These are phyloP conservation scores for Podospora anserina DNA, from an alignment of 495 filamentous ascomycete species.

Conservation along the genomic window DNA sequence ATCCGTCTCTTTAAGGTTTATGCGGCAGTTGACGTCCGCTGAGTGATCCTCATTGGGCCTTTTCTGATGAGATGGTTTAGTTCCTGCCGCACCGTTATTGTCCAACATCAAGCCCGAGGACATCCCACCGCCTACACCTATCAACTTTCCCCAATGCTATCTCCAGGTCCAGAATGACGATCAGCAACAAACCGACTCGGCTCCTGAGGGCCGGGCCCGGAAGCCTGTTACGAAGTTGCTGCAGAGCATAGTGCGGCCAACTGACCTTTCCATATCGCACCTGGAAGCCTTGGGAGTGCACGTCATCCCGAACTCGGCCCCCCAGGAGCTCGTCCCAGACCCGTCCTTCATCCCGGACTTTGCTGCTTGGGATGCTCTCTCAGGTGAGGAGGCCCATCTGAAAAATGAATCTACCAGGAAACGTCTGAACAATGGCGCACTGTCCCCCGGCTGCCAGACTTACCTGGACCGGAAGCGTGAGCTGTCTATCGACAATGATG, in stretches of 20 bases:
- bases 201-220: slow-evolving; percentile 16
- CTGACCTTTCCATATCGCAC: slow-evolving; percentile 44
- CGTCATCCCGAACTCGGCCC: slow-evolving; percentile 42
- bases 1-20: slow-evolving; percentile 4
- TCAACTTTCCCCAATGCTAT: slow-evolving; percentile 47
- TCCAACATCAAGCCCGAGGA: slow-evolving; percentile 41
- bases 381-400: slow-evolving; percentile 41
- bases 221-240: slow-evolving; percentile 42
- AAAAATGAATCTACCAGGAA: slow-evolving; percentile 43
- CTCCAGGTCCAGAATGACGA: slow-evolving; percentile 29
- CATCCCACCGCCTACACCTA: slow-evolving; percentile 51
- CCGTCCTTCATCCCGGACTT: slow-evolving; percentile 46
- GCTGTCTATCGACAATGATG: slow-evolving; percentile 47
- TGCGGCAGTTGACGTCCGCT: slow-evolving; percentile 12
- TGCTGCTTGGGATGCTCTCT: slow-evolving; percentile 44
- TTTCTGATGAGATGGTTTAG: slow-evolving; percentile 33
- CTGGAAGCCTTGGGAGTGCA: slow-evolving; percentile 51
- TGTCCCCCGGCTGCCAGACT: slow-evolving; percentile 49
- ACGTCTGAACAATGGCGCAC: slow-evolving; percentile 43
- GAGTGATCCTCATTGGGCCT: slow-evolving; percentile 9
- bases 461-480: slow-evolving; percentile 53
- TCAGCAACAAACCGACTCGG: slow-evolving; percentile 1
- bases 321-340: slow-evolving; percentile 47
- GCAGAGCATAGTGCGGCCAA: slow-evolving; percentile 47
- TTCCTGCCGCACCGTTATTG: slow-evolving; percentile 25